Conservation (phyloP, 306 rosid genomes). For the Hippophae gyantsensis region DNA sequence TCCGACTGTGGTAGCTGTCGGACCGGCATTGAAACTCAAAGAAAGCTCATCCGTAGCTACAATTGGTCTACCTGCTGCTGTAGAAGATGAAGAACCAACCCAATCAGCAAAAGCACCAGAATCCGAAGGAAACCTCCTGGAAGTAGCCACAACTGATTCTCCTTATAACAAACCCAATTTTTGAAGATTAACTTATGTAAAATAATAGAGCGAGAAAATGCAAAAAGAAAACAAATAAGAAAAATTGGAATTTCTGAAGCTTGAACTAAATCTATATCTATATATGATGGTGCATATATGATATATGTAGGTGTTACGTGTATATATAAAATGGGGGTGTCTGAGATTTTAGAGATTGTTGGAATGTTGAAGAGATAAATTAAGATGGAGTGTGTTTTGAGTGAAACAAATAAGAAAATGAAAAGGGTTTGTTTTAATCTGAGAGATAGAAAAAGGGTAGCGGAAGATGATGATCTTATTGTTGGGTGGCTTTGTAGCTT, state of each 20-base stretch:
- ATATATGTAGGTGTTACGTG: slow-evolving; percentile 35
- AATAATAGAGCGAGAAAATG: too few relatives aligned
- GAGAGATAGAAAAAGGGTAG: slow-evolving; percentile 12
- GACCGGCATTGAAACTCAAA: slow-evolving; percentile 84
- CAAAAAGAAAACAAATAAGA: too few relatives aligned
- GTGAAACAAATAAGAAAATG: background rate
- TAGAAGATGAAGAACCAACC: slow-evolving; percentile 49
- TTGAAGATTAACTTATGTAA: background rate
- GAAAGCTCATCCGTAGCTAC: slow-evolving; percentile 58
- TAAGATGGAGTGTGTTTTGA: too few relatives aligned
- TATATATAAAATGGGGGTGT: slow-evolving; percentile 42
- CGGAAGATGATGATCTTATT: background rate
- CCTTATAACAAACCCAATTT: slow-evolving; percentile 8
- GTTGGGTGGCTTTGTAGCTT: slow-evolving; percentile 5
- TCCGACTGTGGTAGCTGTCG: slow-evolving; percentile 39
- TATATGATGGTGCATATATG: slow-evolving; percentile 2
- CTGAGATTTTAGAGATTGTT: slow-evolving; percentile 20
- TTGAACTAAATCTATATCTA: slow-evolving; percentile 9
- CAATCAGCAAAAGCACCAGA: slow-evolving; percentile 95
- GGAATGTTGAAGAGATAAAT: background rate
- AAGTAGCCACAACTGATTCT: slow-evolving; percentile 92
- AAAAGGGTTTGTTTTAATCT: background rate
- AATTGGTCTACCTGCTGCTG: background rate
- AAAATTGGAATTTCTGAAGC: background rate
- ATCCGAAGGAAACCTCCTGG: slow-evolving; percentile 86